Conservation (phyloP, 1,139 yeast species). For the Yamadazyma conglobata region DNA sequence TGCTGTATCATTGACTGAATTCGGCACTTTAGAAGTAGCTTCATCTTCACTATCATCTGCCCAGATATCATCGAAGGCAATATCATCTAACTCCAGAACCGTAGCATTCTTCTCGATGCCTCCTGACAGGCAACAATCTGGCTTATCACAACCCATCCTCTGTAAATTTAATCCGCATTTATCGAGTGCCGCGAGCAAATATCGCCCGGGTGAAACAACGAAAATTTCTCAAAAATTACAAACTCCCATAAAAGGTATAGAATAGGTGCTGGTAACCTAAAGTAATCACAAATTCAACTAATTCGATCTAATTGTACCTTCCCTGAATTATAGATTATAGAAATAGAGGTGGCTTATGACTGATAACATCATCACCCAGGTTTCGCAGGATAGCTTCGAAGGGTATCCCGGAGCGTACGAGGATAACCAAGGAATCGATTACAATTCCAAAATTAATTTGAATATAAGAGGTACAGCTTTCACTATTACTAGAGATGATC, state of each 20-base stretch:
- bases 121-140: background rate
- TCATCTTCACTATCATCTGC: constrained; percentile 33
- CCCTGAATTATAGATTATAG: too few relatives aligned
- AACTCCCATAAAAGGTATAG: constrained; percentile 1
- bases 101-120: too few relatives aligned
- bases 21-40: constrained; percentile 15
- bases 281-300: background rate
- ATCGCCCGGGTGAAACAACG: too few relatives aligned
- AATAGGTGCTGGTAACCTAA: constrained; percentile 15
- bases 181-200: too few relatives aligned
- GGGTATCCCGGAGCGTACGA: constrained; percentile 17
- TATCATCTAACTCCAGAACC: too few relatives aligned
- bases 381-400: constrained; percentile 39
- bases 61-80: constrained; percentile 42
- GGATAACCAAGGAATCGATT: constrained; percentile 41
- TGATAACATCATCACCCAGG: constrained; percentile 62
- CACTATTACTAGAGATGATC: constrained; percentile 79
- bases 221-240: too few relatives aligned
- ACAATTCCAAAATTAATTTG: constrained; percentile 61
- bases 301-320: too few relatives aligned
- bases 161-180: too few relatives aligned
- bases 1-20: constrained; percentile 22
- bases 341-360: too few relatives aligned
- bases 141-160: too few relatives aligned
- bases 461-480: constrained; percentile 63